phyloP scores from a whole-genome alignment of 2,329 filamentous ascomycete genomes.

The Graphium sp. region DNA sequence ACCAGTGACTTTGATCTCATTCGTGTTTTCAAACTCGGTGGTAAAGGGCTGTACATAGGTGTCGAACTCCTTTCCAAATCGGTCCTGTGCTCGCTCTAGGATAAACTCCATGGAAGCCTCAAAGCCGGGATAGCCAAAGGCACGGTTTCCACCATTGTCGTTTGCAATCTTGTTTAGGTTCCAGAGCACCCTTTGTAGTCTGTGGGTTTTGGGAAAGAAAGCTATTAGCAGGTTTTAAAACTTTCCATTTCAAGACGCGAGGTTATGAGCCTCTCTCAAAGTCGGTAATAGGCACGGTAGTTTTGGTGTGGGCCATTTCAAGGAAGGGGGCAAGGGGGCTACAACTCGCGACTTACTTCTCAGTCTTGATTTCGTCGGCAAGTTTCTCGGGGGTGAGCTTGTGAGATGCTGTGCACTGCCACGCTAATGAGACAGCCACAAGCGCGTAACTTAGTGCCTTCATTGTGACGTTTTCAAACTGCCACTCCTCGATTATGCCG shows the following conservation, averaged over 20 bases:
- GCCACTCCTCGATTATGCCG: too few species aligned
- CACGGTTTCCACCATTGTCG: slow-evolving; percentile 40
- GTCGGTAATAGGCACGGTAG: too few species aligned
- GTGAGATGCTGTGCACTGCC: too few species aligned
- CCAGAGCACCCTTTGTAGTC: slow-evolving; percentile 34
- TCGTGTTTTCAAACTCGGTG: slow-evolving; percentile 24
- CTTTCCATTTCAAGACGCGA: too few species aligned
- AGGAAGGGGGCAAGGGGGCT: neutral
- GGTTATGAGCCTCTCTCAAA: too few species aligned
- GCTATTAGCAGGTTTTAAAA: too few species aligned
- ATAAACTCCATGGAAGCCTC: slow-evolving; percentile 40
- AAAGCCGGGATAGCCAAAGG: slow-evolving; percentile 42
- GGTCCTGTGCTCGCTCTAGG: slow-evolving; percentile 22
- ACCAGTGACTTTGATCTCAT: slow-evolving; percentile 22
- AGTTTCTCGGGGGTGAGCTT: slow-evolving; percentile 21
- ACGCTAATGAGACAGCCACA: too few species aligned
- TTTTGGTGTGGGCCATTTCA: too few species aligned
- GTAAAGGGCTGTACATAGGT: slow-evolving; percentile 28
- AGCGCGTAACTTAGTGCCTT: too few species aligned
- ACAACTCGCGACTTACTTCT: slow-evolving; percentile 14
- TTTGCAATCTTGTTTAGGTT: slow-evolving; percentile 35
- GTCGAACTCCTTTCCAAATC: slow-evolving; percentile 22
- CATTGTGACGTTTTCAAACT: too few species aligned
- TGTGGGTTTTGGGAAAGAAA: slow-evolving; percentile 11
- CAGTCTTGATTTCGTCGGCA: slow-evolving; percentile 19